phyloP scores from a whole-genome alignment of 202 grass and related monocot genomes.

The Thinopyrum obtusiflorum region DNA sequence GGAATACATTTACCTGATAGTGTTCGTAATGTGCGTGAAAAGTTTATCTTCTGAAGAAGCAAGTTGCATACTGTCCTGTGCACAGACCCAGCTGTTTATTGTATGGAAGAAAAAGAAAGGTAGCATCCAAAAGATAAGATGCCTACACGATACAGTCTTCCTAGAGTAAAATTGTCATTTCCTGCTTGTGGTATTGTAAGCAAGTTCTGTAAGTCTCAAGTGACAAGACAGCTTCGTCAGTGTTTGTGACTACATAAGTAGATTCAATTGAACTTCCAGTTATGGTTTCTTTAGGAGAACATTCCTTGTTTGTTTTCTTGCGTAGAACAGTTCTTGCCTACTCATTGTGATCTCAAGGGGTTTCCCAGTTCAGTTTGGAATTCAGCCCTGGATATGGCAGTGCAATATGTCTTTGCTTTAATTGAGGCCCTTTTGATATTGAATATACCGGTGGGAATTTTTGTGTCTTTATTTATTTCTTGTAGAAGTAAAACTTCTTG shows the following conservation, averaged over 20 bases:
- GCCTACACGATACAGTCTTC: slow-evolving; percentile 63
- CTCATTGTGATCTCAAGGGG: background rate
- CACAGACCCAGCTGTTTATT: background rate
- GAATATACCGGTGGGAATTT: background rate
- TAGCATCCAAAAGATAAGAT: slow-evolving; percentile 47
- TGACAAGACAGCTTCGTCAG: slow-evolving; percentile 28
- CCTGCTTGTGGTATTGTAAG: slow-evolving; percentile 51
- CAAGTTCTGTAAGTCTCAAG: slow-evolving; percentile 52
- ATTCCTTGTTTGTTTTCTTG: slow-evolving; percentile 16
- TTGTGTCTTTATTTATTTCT: background rate
- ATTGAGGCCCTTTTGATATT: background rate
- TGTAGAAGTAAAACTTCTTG: background rate
- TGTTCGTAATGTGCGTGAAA: background rate
- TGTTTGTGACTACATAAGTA: slow-evolving; percentile 12
- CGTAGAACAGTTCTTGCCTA: background rate
- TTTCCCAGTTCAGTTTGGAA: background rate
- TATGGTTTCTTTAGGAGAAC: background rate
- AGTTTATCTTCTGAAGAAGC: slow-evolving; percentile 5
- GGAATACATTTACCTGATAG: background rate
- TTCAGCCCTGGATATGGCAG: background rate
- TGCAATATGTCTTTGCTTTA: no score
- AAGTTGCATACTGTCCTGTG: background rate
- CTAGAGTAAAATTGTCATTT: slow-evolving; percentile 56
- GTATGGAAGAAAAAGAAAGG: slow-evolving; percentile 67
- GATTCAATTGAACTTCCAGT: background rate